Conservation (phyloP, 768 basidiomycete genomes). For the Antrodiella citrinella region DNA sequence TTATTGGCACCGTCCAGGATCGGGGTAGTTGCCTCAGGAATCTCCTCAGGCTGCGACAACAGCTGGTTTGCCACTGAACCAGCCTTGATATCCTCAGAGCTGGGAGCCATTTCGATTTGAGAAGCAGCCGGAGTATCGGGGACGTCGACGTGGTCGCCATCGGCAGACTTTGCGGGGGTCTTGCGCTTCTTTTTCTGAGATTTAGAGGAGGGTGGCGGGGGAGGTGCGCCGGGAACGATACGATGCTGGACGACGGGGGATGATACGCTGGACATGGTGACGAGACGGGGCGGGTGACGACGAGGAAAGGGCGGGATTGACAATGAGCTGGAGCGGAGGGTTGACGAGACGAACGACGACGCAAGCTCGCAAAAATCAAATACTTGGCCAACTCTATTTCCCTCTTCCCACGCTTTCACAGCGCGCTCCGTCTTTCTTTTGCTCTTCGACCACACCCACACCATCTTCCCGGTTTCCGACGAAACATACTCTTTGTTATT, state of each 20-base stretch:
- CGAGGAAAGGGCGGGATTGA: not conserved
- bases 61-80: constrained; percentile 39
- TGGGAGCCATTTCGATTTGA: constrained; percentile 43
- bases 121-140: constrained; percentile 40
- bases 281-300: not conserved
- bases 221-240: constrained; percentile 72
- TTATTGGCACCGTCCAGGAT: constrained; percentile 25
- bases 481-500: not conserved
- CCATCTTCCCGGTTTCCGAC: not conserved
- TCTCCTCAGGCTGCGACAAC: constrained; percentile 26
- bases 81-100: constrained; percentile 38
- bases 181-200: constrained; percentile 59
- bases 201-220: constrained; percentile 51
- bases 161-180: constrained; percentile 32
- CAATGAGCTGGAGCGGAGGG: not conserved
- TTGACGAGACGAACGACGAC: not conserved
- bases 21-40: constrained; percentile 12
- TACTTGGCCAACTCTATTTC: not conserved
- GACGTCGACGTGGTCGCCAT: constrained; percentile 36
- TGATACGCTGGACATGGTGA: constrained; percentile 27
- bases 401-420: not conserved
- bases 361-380: not conserved
- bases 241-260: constrained; percentile 29
- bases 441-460: not conserved
- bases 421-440: not conserved